Base-by-base conservation (phyloP, 1,139 yeast species). In the Scheffersomyces illinoinensis region DNA sequence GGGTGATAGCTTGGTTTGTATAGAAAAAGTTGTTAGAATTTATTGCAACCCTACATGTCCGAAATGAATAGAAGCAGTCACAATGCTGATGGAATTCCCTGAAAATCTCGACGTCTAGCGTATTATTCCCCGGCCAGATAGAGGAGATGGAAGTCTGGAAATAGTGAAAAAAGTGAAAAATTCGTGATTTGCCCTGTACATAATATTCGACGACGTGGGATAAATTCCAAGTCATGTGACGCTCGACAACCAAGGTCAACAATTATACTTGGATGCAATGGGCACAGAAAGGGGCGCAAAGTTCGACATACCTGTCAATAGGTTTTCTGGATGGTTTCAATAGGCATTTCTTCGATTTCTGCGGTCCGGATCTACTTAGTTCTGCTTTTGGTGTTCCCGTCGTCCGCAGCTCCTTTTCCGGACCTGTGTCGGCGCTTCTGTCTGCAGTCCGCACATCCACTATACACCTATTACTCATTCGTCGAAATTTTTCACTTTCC, bases 361-460 rank as follows among this genome's bases (percentile, higher is more conserved):
- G 43, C 43, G 17, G 43, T 33, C 43, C 43, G 43, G 17, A 33
- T 33, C 43, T 33, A 10, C 17, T 4, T 33, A 33, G 14, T 33
- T 7, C 17, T 33, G 43, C 14, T 33, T 21, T 33, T 12, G 43
- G 43, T 14, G 43, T 33, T 33, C 43, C 43, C 43, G 43, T 33
- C 43, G 43, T 33, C 43, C 43, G 43, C 17, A 33, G 43, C 17
- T 33, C 43, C 43, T 33, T 33, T 46, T 47, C 58, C 63, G 64
- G 63, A 46, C 64, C 62, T 58, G 59, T 26, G 52, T 54, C 57
- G 62, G 59, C 43, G 20, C 26, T 26, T 50, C 20, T 23, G 6
- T 14, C 39, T 20, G 33, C 21, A 23, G 39, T 46, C 51, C 48
- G 12, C 26, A 51, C 48, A 24, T 18, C 23, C 48, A 24, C 33